Base-by-base conservation (phyloP, 257 asterid species). In the Solanum medicagineum region DNA sequence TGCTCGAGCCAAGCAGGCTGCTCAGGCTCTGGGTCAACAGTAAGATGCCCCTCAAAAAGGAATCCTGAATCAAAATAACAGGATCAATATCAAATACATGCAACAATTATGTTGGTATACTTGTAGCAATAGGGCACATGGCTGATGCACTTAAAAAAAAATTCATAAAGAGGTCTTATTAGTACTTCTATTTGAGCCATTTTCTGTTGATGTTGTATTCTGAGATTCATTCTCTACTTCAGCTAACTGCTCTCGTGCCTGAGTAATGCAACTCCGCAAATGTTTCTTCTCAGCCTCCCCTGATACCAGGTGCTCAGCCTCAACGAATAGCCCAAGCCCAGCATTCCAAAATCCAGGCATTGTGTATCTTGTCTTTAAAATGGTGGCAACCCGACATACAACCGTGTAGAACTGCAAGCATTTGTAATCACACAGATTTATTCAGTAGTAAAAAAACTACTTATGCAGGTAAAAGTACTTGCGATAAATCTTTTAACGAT, bases 21-120 rank as follows among this genome's bases (percentile, higher is more conserved):
- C 55, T 95, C 96, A 89, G 99, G 98, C 92, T 95, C 98, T 20
- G 92, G 92, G 86, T 97, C 98, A 19, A 95, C 98, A 24, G 99
- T 95, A 42, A 97, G 97, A 88, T 97, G 99, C 89, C 99, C 99
- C 90, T 97, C 99, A 81, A 97, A 97, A 71, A 97, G 91, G 88
- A 89, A 97, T 57, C 99, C 99, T 97, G 94, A 81, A 89, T 77
- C 83, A 65, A 44, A 19, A 54, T 54, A 75, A 81, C 56, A 47
- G 68, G 53, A 57, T 14, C 54, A 53, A 8, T 4, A 69, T 26
- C 29, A 51, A 29, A 54, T 47, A 70, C 26, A 57, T 24, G 65
- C 65, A 84, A 47, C 69, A 68, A 5, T 16, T 51, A 53, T 26
- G 45, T 51, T 32, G 19, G 7, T 24, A 15, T 26, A 24, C 22